Evolutionary conservation across 176 grass and related monocot species (phyloP), one percentile per base, ranked within the genome.

Genomic region (Triticum dicoccoides): DNA sequence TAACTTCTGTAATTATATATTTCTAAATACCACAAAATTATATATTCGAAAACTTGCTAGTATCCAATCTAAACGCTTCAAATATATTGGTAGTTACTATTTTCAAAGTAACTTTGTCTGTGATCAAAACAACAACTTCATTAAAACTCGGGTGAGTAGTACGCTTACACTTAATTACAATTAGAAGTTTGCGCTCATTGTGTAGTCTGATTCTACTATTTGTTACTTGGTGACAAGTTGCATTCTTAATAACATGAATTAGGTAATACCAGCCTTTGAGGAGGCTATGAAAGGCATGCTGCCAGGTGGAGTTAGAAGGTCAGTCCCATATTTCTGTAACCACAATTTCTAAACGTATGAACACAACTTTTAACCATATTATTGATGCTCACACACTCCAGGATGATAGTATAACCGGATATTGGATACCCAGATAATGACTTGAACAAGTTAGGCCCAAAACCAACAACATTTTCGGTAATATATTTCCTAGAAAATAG

Each of bases 231-330:
- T 91, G 11, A 95, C 27, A 87, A 73, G 21, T 74, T 84, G 24
- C 29, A 14, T 52, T 92, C 73, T n/a, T 64, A 17, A 69, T 33
- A 76, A 52, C 12, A 76, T 52, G 1, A 73, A 86, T 76, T 76
- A 98, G 96, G 93, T 98, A 44, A 98, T 98, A 94, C 96, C 96
- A 80, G 96, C 93, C 84, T 98, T 98, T 92, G 96, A 98, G 69
- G 96, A 98, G 87, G 96, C 96, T 65, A 87, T 95, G 65, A 65
- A 21, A 80, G 96, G 91, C 85, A 98, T 98, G 96, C 45, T 84
- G 32, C 86, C 82, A 47, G 93, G 96, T 59, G 93, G 93, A 76
- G 73, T 98, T 82, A 92, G 96, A 71, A 98, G 96, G 96, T 95
- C 44, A 86, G 9, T 69, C 47, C 17, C 44, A n/a, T 11, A 38